Evolutionary conservation across 2,329 filamentous ascomycete genomes (phyloP), one percentile per base, ranked within the genome.

Genomic region (Periglandula ipomoeae): DNA sequence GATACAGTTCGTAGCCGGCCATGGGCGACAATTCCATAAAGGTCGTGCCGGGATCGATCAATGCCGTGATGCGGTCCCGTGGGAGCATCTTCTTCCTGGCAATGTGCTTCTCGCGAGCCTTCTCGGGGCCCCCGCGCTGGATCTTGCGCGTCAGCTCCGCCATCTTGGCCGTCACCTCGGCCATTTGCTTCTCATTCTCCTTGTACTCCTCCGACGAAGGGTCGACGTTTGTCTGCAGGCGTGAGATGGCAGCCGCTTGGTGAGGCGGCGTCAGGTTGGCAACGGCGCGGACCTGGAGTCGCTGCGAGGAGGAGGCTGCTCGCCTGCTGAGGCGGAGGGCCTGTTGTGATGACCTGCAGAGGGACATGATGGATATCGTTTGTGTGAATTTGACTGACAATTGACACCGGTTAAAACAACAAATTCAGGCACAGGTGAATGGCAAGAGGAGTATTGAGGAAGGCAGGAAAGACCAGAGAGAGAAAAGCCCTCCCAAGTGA

Each of bases 11-110:
- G 62, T 95, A 78, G 15, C 87, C 91, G 0, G 91, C 91, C 59
- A 97, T 74, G n/a, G 89, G 81, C 17, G 88, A 94, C n/a, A 98
- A 75, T 69, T 98, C 91, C 53, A 98, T 69, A 62, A 98, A 97
- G 0, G 86, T 85, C 2, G 88, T 91, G 4, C 90, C 90, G 0
- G 88, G 85, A 62, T 98, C 91, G 53, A 96, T 78, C 54, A 98
- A 72, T 4, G 89, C 86, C 0, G 89, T 86, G 47, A 98, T 81
- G 30, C 91, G 83, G 66, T 97, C 91, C 55, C 93, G 75, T 2
- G 90, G 89, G 49, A 98, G 76, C 89, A 97, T 95, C 76, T 97
- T 97, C 55, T 88, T 87, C 58, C 90, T 76, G 30, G 84, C 80
- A 20, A 94, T 68, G 63, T 97, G 91, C 71, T 96, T 96, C 55